These are phyloP conservation scores for Gypsophila paniculata DNA, from an alignment of 179 eudicot species.

Conservation along the genomic window DNA sequence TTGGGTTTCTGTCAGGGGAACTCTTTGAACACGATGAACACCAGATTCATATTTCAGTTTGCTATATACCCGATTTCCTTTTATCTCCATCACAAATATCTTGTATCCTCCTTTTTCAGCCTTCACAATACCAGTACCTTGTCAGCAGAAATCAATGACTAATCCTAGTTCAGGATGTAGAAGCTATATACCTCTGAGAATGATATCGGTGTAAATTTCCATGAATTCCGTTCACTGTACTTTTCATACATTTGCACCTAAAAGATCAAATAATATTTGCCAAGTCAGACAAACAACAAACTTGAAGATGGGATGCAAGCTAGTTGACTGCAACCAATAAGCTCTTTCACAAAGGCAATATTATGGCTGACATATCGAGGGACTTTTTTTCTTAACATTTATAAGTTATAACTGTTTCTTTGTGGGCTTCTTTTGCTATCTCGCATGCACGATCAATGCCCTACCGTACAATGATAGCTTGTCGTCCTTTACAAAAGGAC, in stretches of 20 bases:
- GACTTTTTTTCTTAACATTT: neutral
- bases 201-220: constrained; percentile 69
- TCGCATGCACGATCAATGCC: neutral
- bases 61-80: constrained; percentile 91
- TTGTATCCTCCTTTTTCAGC: constrained; percentile 90
- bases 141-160: constrained; percentile 15
- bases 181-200: constrained; percentile 63
- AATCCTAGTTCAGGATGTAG: constrained; percentile 8
- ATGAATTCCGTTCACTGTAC: constrained; percentile 81
- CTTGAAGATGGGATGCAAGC: constrained; percentile 1
- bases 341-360: neutral
- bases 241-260: constrained; percentile 93
- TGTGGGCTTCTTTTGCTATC: neutral
- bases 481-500: neutral
- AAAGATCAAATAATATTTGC: constrained; percentile 10
- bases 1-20: constrained; percentile 95
- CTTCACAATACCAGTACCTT: constrained; percentile 32
- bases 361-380: neutral
- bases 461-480: neutral
- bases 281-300: constrained; percentile 18
- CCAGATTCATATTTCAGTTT: constrained; percentile 92
- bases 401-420: neutral
- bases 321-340: neutral
- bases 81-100: constrained; percentile 91
- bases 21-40: constrained; percentile 98